Evolutionary conservation across 192 early-diverging fungal species (phyloP), one percentile per base, ranked within the genome.

Genomic region (Backusella tarrabulga): DNA sequence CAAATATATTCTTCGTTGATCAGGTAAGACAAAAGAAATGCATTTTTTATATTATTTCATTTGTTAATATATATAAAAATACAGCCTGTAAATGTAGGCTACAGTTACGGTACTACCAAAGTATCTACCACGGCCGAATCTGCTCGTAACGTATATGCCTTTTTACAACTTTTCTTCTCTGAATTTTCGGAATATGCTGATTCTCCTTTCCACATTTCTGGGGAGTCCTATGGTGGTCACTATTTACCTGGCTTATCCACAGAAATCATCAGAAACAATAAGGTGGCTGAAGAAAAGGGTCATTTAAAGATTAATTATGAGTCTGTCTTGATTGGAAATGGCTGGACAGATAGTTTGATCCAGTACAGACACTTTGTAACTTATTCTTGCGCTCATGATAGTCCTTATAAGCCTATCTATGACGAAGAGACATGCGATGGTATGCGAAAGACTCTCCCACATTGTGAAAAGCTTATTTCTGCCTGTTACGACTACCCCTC

Each of bases 211-310:
- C 94, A 97, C 80, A 87, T 97, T 32, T 94, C 94, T 78, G 97
- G 96, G 72, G 95, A 97, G 85, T 90, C 86, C 14, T 87, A 81
- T 75, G 78, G 68, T 75, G 98, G 98, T 4, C 97, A 98, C 85
- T 99, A 98, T 78, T 88, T 99, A 63, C 98, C 98, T 26, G 97
- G 93, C 38, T 92, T 96, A 35, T 97, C 90, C 9, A 82, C 86
- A 69, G 93, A 92, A 46, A 96, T 99, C 79, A 86, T 92, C 35
- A 88, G 90, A 26, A 85, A 88, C 42, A 98, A 98, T 83, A 85
- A 93, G 70, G 86, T 87, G 72, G 76, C 74, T 15, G 41, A 68
- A 35, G 50, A 69, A 42, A 67, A 44, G 42, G 80, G 82, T 36
- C 42, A 80, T 67, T 70, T 81, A 26, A 80, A 77, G 41, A 90